Conservation (phyloP, 306 rosid species). For the Lathyrus oleraceus region DNA sequence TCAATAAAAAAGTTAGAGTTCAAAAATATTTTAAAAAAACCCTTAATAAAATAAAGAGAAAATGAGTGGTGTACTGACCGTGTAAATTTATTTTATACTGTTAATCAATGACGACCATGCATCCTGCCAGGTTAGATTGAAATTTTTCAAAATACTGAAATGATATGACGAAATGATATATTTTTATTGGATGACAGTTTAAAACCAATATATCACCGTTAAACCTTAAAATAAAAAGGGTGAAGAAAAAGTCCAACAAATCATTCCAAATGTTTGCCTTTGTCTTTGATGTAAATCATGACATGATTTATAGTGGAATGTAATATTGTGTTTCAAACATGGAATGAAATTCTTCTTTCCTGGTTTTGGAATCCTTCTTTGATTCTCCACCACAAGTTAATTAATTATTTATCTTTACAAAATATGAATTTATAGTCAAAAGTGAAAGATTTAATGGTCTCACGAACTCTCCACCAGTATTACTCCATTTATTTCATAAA, state of each 20-base stretch:
- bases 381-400: neutral
- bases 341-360: neutral
- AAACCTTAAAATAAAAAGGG: neutral
- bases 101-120: too few relatives aligned
- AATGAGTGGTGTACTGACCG: too few relatives aligned
- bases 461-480: neutral
- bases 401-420: neutral
- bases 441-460: neutral
- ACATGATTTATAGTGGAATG: neutral
- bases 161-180: too few relatives aligned
- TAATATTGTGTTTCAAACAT: neutral
- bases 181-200: too few relatives aligned
- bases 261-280: neutral
- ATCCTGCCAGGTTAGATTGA: too few relatives aligned
- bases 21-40: too few relatives aligned
- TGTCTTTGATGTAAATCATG: neutral
- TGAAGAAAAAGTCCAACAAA: neutral
- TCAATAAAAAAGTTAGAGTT: too few relatives aligned
- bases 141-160: too few relatives aligned
- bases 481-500: too few relatives aligned
- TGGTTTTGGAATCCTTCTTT: neutral
- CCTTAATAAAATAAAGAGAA: neutral
- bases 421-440: neutral
- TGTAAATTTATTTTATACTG: too few relatives aligned
- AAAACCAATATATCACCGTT: too few relatives aligned